phyloP scores from a whole-genome alignment of 108 stramenopile species.

The Cyclostephanos invisitatus region DNA sequence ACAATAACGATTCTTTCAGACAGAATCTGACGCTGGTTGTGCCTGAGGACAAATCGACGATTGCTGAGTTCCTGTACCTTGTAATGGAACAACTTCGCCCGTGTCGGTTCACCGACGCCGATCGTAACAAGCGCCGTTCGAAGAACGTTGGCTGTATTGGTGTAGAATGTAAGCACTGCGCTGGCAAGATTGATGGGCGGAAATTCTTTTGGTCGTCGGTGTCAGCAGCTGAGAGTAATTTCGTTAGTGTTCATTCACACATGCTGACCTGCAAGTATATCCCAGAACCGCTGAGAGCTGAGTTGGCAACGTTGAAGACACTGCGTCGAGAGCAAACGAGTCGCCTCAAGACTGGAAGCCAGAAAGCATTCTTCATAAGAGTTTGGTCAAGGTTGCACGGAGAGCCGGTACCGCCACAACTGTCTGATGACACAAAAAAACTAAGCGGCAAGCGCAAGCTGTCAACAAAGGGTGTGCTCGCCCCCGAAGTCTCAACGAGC shows the following conservation, averaged over 20 bases:
- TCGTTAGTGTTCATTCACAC: conserved; percentile 90
- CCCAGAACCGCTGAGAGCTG: conserved; percentile 63
- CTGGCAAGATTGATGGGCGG: conserved; percentile 83
- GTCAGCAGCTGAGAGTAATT: conserved; percentile 89
- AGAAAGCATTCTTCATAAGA: conserved; percentile 86
- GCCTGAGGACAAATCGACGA: conserved; percentile 80
- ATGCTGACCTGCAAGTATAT: conserved; percentile 85
- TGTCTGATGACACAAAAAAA: not conserved
- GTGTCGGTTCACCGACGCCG: conserved; percentile 90
- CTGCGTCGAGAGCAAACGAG: conserved; percentile 86
- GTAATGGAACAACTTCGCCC: conserved; percentile 91
- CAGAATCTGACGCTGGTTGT: conserved; percentile 59
- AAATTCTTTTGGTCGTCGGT: conserved; percentile 94
- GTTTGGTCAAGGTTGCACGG: conserved; percentile 83
- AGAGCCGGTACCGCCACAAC: not conserved
- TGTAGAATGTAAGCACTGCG: conserved; percentile 91
- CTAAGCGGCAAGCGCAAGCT: not conserved
- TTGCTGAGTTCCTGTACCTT: conserved; percentile 85
- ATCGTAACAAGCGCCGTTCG: conserved; percentile 85
- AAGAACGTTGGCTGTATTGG: conserved; percentile 89
- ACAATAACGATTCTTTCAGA: conserved; percentile 24
- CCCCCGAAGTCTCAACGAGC: not conserved
- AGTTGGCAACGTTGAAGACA: conserved; percentile 67
- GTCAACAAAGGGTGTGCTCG: not conserved
- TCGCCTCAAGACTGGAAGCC: conserved; percentile 78